Evolutionary conservation across 164 flowering plant genomes (phyloP), one percentile per base, ranked within the genome.

Genomic region (Stephania cephalantha): DNA sequence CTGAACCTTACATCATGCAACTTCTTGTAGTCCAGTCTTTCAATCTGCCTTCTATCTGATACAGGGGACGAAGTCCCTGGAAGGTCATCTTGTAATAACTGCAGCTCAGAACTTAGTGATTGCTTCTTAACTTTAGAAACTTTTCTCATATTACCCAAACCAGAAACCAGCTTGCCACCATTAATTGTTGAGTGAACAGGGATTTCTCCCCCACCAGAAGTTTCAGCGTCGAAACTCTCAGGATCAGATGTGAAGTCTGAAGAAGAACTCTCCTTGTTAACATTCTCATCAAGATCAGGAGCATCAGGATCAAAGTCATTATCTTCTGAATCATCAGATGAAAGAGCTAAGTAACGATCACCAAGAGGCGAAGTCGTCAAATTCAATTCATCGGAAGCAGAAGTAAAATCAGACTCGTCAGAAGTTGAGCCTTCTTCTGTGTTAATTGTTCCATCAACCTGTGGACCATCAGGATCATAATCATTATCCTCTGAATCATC

Each of bases 401-500:
- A 85, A 45, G 82, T 81, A 74, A 79, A 87, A 30, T 88, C 89
- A 83, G 92, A 91, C 15, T 86, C 90, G 61, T 88, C 89, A 73
- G 97, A 88, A 80, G 88, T 82, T 70, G 90, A 88, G 69, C 81
- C 87, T 42, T 85, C 89, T 50, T 85, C 89, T 50, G 75, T 85
- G 73, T 78, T 71, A 71, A 61, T 75, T 73, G 78, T 74, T 74
- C 81, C 86, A 71, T 75, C 86, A 67, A 71, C 72, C 46, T 83
- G 83, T 42, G 79, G 83, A 71, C 79, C 78, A 69, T 91, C 90
- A 67, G 99, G 99, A 71, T 91, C 85, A 82, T 88, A 93, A 75
- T 91, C 95, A 82, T 85, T 74, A 82, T 93, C 98, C 79, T 90
- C 98, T 66, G 95, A 91, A 79, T 92, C 97, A 88, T 92, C 97